Evolutionary conservation across 441 rosid species (phyloP).

Genomic region (Kokia cookei): DNA sequence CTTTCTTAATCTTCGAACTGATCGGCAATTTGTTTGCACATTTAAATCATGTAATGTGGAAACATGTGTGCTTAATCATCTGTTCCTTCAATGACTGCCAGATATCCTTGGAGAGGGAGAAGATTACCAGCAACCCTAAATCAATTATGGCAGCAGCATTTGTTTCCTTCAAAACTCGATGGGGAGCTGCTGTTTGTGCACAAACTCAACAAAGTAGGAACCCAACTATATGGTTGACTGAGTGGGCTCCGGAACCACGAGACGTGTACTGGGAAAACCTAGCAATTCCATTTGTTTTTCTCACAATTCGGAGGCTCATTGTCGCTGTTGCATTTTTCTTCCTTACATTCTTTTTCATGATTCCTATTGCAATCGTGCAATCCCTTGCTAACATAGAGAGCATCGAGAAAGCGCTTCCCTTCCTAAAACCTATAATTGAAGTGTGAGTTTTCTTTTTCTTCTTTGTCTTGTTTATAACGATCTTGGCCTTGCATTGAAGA

Average conservation of each 20-base stretch:
- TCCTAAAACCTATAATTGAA: constrained; percentile 67
- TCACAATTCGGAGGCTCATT: constrained; percentile 67
- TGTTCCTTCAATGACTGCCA: constrained; percentile 20
- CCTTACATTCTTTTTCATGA: constrained; percentile 95
- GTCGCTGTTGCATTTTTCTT: constrained; percentile 74
- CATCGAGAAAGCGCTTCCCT: constrained; percentile 77
- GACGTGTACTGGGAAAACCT: constrained; percentile 86
- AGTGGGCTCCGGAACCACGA: constrained; percentile 97
- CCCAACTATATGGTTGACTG: constrained; percentile 88
- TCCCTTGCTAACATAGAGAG: constrained; percentile 93
- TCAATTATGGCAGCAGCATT: constrained; percentile 84
- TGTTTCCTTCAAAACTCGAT: constrained; percentile 85
- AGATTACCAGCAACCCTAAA: constrained; percentile 39
- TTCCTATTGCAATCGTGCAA: constrained; percentile 88
- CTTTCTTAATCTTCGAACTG: background rate
- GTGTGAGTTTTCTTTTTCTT: constrained; percentile 40
- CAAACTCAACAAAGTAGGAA: constrained; percentile 94
- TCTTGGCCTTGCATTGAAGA: background rate
- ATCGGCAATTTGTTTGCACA: background rate
- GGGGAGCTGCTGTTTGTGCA: constrained; percentile 98
- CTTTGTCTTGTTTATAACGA: background rate
- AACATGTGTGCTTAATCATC: background rate
- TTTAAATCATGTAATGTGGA: background rate
- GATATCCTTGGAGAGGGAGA: constrained; percentile 65
- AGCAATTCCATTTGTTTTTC: constrained; percentile 81